Evolutionary conservation across 306 rosid genomes (phyloP), one percentile per base, ranked within the genome.

Genomic region (Sicyos edulis): DNA sequence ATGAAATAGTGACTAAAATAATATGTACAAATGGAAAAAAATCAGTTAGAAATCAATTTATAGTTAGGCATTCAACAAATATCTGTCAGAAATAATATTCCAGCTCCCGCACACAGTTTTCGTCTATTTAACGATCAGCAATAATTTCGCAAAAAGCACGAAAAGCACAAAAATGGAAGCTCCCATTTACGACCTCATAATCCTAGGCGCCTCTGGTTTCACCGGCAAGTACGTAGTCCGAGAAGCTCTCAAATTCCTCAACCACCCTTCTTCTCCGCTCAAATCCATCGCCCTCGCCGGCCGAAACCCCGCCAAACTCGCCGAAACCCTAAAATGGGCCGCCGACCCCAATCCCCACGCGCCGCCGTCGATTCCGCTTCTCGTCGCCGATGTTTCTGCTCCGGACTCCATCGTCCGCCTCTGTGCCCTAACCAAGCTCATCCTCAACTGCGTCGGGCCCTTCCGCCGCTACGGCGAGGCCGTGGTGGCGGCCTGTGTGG

Each of bases 371-470:
- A 75, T 88, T 49, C 88, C 96, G 12, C 77, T 89, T 44, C 74
- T 88, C 62, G 29, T 80, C 52, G 92, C 92, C 70, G 89, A 90
- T 81, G 83, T 87, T 26, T 10, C 88, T 75, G 89, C 87, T 68
- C 76, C 85, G 0, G 21, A 74, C 0, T 88, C 98, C 69, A 89
- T 92, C 74, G 89, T 32, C 77, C 34, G 76, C 26, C 85, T 92
- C 77, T 88, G 96, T 78, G 13, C 34, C 71, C 81, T 72, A n/a
- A 82, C 98, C 51, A 85, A 79, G 65, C 86, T 92, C 72, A 66
- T 92, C 53, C 92, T 92, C 87, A 92, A 85, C 80, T 92, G 98
- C 72, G 98, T 90, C 9, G 98, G 98, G 0, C 98, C 98, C 44
- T 92, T 85, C 72, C 96, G 96, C 71, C 91, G 76, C 77, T 83